Evolutionary conservation across 1,284 basidiomycete genomes (phyloP), one percentile per base, ranked within the genome.

Genomic region (Pseudozyma hubeiensis): DNA sequence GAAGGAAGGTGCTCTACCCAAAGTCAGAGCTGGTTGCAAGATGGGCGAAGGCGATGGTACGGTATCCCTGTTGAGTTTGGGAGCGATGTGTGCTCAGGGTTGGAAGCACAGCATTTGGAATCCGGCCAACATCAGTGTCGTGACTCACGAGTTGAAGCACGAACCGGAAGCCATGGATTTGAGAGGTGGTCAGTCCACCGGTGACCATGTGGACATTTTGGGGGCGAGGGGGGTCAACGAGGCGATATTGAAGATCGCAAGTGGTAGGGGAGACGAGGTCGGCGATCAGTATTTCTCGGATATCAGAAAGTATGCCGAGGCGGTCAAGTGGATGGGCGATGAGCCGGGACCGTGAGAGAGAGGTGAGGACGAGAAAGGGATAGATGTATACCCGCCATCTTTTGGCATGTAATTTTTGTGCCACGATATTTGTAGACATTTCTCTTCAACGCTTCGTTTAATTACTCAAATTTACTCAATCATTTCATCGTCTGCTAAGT

Each of bases 91-190:
- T 81, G 92, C 93, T 80, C 66, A 80, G 43, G 96, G 94, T 4
- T 97, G 96, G 96, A 93, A 94, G 85, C 88, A 90, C 58, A 88
- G 88, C 69, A 88, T 90, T 53, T 99, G 94, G 92, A 99, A 99
- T 85, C 97, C 97, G 1, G 91, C 90, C n/a, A 89, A 91, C 29
- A 75, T 81, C 64, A 73, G 90, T 76, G 87, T 98, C 37, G 89
- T 91, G 16, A 97, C 94, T 4, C 90, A 95, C 71, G 95, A 97
- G 88, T 90, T 97, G 65, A 90, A 91, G 46, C 96, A 99, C 87
- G 88, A 88, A 19, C 96, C 96, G 0, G 88, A 91, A 52, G 85
- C 87, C 11, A 61, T 93, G 89, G 83, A 96, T 88, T 84, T 88
- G 5, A 89, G 96, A 41, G 96, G 96, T 40, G 97, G 96, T 0